Base-by-base conservation (phyloP, 164 flowering plant species). In the Tetrastigma voinierianum region DNA sequence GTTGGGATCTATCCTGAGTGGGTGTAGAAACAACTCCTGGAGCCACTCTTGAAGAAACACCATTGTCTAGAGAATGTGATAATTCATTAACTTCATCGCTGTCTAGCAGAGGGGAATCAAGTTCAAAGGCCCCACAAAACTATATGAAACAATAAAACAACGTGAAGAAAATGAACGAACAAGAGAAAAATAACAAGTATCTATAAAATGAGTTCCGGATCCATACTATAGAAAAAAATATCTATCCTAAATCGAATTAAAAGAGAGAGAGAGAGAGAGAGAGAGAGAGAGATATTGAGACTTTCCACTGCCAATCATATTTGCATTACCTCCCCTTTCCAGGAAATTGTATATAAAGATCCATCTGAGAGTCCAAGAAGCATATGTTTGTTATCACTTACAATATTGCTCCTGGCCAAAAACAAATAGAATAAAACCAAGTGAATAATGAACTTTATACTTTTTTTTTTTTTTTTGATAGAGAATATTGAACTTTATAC, bases 271-370 rank as follows among this genome's bases (percentile, higher is more conserved):
- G 14, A 10, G 9, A 12, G 16, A 1, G 4, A 0, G 3, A 43
- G 6, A 8, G 9, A 8, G 62, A 59, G 43, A 46, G 44, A 18
- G 16, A 4, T 16, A 59, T 10, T 8, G 40, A 32, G 40, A 32
- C 40, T 32, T 32, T 32, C 40, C 40, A 32, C 40, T 3, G 6
- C 40, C 40, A 5, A 57, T 64, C 10, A 18, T 45, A 45, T 52
- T 57, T n/a, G 49, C 49, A 70, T 64, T 87, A 95, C 98, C 99
- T 95, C 99, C 61, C 98, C 99, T 77, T 89, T 92, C 99, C 99
- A 95, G 44, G 99, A 92, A 72, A 90, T 83, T 66, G 78, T 73
- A 74, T 84, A 90, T 46, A 95, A 67, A 49, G 90, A 87, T 67
- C 99, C 97, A 84, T 85, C 77, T 24, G 95, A 88, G 67, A 95